Evolutionary conservation across 2,329 filamentous ascomycete species (phyloP).

Genomic region (Pestalotiopsis sp.): DNA sequence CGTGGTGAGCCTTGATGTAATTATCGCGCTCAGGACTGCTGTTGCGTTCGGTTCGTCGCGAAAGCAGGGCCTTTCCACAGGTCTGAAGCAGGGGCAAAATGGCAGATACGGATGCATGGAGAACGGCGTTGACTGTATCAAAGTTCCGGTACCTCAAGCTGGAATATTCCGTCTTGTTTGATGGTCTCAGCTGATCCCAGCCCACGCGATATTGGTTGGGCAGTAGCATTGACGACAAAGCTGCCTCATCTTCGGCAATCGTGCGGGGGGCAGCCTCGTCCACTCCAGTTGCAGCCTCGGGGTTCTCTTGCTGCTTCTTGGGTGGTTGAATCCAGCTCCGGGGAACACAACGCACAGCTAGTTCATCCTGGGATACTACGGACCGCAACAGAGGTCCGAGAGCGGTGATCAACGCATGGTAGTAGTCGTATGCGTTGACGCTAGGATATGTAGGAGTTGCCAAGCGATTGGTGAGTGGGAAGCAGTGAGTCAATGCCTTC

Average conservation of each 20-base stretch:
- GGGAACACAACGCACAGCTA: slow-evolving; percentile 73
- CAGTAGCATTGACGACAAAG: slow-evolving; percentile 25
- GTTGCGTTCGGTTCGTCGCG: slow-evolving; percentile 52
- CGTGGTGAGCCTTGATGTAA: slow-evolving; percentile 55
- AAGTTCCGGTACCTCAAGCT: slow-evolving; percentile 68
- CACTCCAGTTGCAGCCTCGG: slow-evolving; percentile 16
- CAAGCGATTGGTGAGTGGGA: slow-evolving; percentile 68
- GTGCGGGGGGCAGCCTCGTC: slow-evolving; percentile 13
- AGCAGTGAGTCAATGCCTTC: slow-evolving; percentile 74
- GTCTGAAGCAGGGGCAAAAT: slow-evolving; percentile 87
- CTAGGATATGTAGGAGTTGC: slow-evolving; percentile 68
- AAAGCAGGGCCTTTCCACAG: slow-evolving; percentile 78
- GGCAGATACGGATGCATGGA: slow-evolving; percentile 76
- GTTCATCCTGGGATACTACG: slow-evolving; percentile 82
- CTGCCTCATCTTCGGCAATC: slow-evolving; percentile 27
- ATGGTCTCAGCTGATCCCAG: slow-evolving; percentile 20
- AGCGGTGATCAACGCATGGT: slow-evolving; percentile 70
- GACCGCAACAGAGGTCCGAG: slow-evolving; percentile 78
- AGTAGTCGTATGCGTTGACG: slow-evolving; percentile 85
- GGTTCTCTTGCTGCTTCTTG: slow-evolving; percentile 25
- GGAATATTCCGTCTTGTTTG: slow-evolving; percentile 26
- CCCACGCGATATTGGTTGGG: slow-evolving; percentile 25
- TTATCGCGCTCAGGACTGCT: slow-evolving; percentile 54
- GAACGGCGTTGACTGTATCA: slow-evolving; percentile 72
- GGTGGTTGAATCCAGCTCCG: slow-evolving; percentile 57